Evolutionary conservation across 2,329 filamentous ascomycete genomes (phyloP).

Genomic region (Colletotrichum phormii): DNA sequence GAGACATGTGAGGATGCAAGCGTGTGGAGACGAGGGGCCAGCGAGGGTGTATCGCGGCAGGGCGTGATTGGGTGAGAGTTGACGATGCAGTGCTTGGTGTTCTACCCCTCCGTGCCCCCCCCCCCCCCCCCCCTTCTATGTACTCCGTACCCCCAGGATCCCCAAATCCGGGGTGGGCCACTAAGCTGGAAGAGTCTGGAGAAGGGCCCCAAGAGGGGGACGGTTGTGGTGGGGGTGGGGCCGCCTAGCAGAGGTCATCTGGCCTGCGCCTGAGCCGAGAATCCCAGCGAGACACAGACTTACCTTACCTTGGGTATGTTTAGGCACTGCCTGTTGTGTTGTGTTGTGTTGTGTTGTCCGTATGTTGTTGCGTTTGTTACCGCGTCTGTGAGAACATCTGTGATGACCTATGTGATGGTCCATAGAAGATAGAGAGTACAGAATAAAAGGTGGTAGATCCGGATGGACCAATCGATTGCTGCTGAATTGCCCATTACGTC

Average conservation of each 20-base stretch:
- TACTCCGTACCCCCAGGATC: constrained; percentile 13
- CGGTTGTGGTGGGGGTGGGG: neutral
- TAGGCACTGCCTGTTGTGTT: neutral
- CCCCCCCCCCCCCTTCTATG: neutral
- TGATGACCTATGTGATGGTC: too few relatives aligned
- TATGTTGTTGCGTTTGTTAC: neutral
- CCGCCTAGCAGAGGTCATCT: constrained; percentile 7
- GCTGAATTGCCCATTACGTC: constrained; percentile 18
- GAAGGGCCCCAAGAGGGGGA: neutral
- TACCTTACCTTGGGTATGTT: neutral
- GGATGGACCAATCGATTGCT: constrained; percentile 1
- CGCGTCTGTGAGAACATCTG: neutral
- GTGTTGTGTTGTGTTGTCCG: too few relatives aligned
- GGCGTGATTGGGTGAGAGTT: constrained; percentile 12
- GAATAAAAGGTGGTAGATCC: neutral
- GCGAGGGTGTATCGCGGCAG: constrained; percentile 3
- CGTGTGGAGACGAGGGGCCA: neutral
- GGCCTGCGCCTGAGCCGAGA: neutral
- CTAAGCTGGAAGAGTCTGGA: neutral
- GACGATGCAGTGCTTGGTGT: constrained; percentile 6
- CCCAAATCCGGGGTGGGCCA: constrained; percentile 27
- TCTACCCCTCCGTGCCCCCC: neutral
- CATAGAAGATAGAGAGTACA: neutral
- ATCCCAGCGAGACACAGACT: neutral
- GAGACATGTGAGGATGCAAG: neutral